Conservation (phyloP, 805 yeast genomes). For the Alloascoidea africana region DNA sequence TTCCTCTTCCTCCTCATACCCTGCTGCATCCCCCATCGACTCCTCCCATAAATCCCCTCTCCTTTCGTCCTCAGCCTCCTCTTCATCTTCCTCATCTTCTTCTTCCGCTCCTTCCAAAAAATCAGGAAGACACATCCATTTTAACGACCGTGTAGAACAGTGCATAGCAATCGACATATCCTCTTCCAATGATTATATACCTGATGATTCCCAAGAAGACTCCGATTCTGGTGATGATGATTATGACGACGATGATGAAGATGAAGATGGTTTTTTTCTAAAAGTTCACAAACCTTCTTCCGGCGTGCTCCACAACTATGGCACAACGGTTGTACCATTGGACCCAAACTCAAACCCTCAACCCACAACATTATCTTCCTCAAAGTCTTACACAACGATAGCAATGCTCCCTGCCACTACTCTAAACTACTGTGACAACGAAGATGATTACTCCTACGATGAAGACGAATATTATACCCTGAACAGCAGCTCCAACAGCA, state of each 20-base stretch:
- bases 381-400: slow-evolving; percentile 36
- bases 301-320: slow-evolving; percentile 14
- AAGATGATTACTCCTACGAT: slow-evolving; percentile 34
- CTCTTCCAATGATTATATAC: no score
- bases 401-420: slow-evolving; percentile 78
- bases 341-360: slow-evolving; percentile 1
- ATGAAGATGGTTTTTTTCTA: slow-evolving; percentile 56
- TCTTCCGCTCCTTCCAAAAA: slow-evolving; percentile 10
- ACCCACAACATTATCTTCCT: no score
- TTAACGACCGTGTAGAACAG: slow-evolving; percentile 3
- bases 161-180: slow-evolving; percentile 57
- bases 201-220: slow-evolving; percentile 16
- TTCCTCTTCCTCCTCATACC: no score
- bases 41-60: no score
- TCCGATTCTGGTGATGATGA: slow-evolving; percentile 8
- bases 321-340: slow-evolving; percentile 5
- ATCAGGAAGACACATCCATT: slow-evolving; percentile 44
- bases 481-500: no score
- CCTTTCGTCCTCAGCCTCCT: no score
- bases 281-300: slow-evolving; percentile 27
- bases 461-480: slow-evolving; percentile 14
- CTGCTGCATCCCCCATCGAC: no score
- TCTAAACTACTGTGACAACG: slow-evolving; percentile 57
- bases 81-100: not conserved
- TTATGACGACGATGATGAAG: slow-evolving; percentile 20